Base-by-base conservation (phyloP, 106 monocot genomes). In the Allium sativum region DNA sequence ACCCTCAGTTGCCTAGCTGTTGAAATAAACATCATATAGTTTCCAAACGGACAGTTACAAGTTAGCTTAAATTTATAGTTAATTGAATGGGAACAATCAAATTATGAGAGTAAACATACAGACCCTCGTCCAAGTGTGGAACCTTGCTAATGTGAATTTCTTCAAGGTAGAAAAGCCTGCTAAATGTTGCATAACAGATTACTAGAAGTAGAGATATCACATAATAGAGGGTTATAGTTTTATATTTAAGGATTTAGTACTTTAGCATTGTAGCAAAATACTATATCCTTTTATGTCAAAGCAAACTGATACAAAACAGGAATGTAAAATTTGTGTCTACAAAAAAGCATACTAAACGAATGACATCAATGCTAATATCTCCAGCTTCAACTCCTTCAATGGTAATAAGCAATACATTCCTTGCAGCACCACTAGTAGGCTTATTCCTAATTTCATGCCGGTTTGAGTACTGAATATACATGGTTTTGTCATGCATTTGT, bases 381-480 rank as follows among this genome's bases (percentile, higher is more conserved):
- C 79, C 74, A 52, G 82, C 73, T 71, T 90, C 78, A 55, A 85
- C 90, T 55, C 90, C 90, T 69, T 90, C 90, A 41, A 90, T 82
- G 18, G 90, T 90, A 43, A 90, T 82, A 31, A 90, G 67, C 45
- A 90, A 71, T 17, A 90, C 90, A 67, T 90, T 90, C 40, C 85
- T 79, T 56, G 82, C 70, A 66, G 77, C 56, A 63, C 79, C 79
- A 10, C 82, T 85, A 47, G 79, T 45, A 21, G 76, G 76, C 72
- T 81, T 90, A 56, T 90, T 90, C 12, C 79, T 79, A 60, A 90
- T 90, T 68, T 90, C 90, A 48, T 90, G 90, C 43, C 85, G 66
- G 61, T 90, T 90, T 13, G 90, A 90, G 51, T 90, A 90, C 18
- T 90, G 90, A 18, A 90, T 85, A 65, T 90, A 90, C 51, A 90